Evolutionary conservation across 2,329 filamentous ascomycete genomes (phyloP).

Genomic region (Penicillium sp.): DNA sequence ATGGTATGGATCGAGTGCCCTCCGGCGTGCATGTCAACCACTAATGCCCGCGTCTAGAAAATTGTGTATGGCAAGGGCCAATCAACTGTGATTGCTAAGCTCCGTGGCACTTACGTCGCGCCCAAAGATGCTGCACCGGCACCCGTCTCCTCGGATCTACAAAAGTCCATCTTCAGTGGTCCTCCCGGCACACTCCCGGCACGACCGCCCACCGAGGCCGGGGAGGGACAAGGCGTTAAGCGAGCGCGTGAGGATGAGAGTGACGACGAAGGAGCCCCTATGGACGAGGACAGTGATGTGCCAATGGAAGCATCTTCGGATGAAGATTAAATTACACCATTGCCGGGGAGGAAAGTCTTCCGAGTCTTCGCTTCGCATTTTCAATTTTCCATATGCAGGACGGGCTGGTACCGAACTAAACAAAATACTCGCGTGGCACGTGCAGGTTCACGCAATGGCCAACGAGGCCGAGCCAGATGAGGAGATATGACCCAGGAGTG

Average conservation of each 20-base stretch:
- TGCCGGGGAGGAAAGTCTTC: slow-evolving; percentile 15
- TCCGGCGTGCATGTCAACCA: not conserved
- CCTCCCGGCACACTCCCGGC: slow-evolving; percentile 49
- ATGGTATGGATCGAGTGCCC: slow-evolving; percentile 63
- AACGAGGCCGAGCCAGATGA: slow-evolving; percentile 86
- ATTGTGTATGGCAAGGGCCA: slow-evolving; percentile 89
- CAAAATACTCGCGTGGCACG: slow-evolving; percentile 68
- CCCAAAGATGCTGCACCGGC: slow-evolving; percentile 53
- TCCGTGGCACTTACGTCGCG: slow-evolving; percentile 85
- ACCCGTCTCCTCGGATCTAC: slow-evolving; percentile 69
- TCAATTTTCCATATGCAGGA: slow-evolving; percentile 17
- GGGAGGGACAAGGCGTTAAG: slow-evolving; percentile 64
- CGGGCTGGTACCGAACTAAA: slow-evolving; percentile 23
- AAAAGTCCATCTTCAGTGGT: slow-evolving; percentile 79
- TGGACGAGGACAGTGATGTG: slow-evolving; percentile 71
- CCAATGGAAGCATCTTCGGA: slow-evolving; percentile 72
- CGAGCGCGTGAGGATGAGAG: slow-evolving; percentile 67
- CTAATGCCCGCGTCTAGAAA: slow-evolving; percentile 58
- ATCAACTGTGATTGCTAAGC: slow-evolving; percentile 83
- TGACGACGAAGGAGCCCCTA: slow-evolving; percentile 55
- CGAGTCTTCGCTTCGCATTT: slow-evolving; percentile 13
- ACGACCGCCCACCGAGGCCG: slow-evolving; percentile 51
- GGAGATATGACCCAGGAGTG: slow-evolving; percentile 68
- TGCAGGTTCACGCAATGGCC: slow-evolving; percentile 78
- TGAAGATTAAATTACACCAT: slow-evolving; percentile 58